Evolutionary conservation across 2,329 filamentous ascomycete genomes (phyloP), one percentile per base, ranked within the genome.

Genomic region (Metarhizium humberi): DNA sequence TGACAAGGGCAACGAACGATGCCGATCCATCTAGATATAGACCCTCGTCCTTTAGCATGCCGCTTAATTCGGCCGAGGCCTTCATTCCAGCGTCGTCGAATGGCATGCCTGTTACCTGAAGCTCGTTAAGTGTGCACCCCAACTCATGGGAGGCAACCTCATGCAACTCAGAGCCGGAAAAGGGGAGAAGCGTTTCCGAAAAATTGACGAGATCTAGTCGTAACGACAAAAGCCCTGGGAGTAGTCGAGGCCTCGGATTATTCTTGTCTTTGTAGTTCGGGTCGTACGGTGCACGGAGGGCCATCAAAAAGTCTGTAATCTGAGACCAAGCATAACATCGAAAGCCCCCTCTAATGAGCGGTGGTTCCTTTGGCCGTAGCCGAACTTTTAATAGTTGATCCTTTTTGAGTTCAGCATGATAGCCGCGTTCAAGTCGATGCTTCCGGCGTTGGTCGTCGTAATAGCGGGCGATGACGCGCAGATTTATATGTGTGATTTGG

Each of bases 191-290:
- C 2, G 73, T 67, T 40, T 76, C 72, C 2, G 73, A 72, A 50
- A 81, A 82, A 59, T 81, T 81, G 60, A 81, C 76, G 18, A 81
- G 71, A 57, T 82, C 79, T 38, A 82, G 71, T 40, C 78, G 75
- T 45, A 81, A 65, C 18, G 69, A 70, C 30, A 71, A 67, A 3
- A 82, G 68, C 16, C 67, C 72, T 1, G 79, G 78, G 0, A 81
- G 62, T 11, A 81, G 71, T 40, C 73, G 69, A 18, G 75, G 76
- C 14, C 69, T 60, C 10, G 67, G 66, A 11, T 62, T 64, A 50
- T 64, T 66, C 59, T 68, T 72, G 62, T 65, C 62, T 48, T 68
- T 66, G 56, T 62, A 63, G 32, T 62, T 58, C 6, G 77, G 76
- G 54, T 78, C 73, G 61, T 71, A 77, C 0, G 79, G 78, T 3